Evolutionary conservation across 2,329 filamentous ascomycete species (phyloP), one percentile per base, ranked within the genome.

Genomic region (Lachnellula cervina): DNA sequence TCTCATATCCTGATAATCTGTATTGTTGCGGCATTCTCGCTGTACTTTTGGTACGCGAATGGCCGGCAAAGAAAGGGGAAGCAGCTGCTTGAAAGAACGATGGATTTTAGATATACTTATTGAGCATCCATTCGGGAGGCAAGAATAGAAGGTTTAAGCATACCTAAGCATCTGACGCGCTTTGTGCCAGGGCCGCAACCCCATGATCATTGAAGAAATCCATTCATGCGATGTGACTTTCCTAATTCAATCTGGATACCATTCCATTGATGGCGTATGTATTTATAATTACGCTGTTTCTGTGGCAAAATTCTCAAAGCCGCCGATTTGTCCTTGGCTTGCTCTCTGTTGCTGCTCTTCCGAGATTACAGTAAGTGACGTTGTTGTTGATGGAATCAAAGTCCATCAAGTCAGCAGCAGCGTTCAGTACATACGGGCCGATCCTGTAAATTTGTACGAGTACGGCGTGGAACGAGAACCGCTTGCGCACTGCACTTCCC

Each of bases 1-100:
- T 82, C 79, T 2, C 81, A 84, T 62, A 71, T 82, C n/a, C 60
- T 83, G 54, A 82, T 84, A 56, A 78, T 86, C 55, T 72, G 57
- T 1, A 73, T 83, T 28, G 76, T 86, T 14, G 73, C 64, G 0
- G 56, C 73, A 4, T 82, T 84, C 59, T 77, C 79, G 0, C 37
- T 74, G 2, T 79, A 80, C 59, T 86, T 86, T 62, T 78, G 75
- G 61, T 63, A 69, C 32, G 72, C 74, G 11, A 86, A 86, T 64
- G 69, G 68, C 54, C 67, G 70, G 54, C 79, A 82, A 64, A 70
- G 64, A 9, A 71, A 65, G 44, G 80, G 80, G 1, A 72, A 73
- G 63, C 71, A 68, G 35, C 52, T 80, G 2, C 72, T 86, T 45
- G 82, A 85, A 64, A 59, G 56, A 38, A 66, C 62, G 7, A 43